These are phyloP conservation scores for Penicillium decumbens DNA, from an alignment of 2,329 filamentous ascomycete genomes.

Conservation along the genomic window DNA sequence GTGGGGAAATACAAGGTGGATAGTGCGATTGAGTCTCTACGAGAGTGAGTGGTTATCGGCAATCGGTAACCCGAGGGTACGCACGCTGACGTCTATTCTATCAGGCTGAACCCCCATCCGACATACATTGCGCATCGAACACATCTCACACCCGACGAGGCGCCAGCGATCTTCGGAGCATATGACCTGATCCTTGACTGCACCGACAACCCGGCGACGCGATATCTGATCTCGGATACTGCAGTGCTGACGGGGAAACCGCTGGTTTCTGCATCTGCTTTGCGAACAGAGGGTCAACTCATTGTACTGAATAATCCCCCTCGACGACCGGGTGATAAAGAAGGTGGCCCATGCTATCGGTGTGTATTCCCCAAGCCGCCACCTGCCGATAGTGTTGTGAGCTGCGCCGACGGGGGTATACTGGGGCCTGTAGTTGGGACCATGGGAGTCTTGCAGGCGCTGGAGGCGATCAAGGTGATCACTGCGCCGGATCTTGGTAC, in stretches of 20 bases:
- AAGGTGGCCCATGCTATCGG: constrained; percentile 81
- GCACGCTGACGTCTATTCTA: constrained; percentile 7
- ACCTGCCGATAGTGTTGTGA: constrained; percentile 73
- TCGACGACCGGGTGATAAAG: constrained; percentile 50
- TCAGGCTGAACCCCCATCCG: constrained; percentile 67
- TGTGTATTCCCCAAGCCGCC: constrained; percentile 89
- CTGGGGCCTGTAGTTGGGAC: constrained; percentile 85
- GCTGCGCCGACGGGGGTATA: constrained; percentile 89
- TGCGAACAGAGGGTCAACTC: constrained; percentile 84
- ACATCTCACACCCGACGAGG: constrained; percentile 65
- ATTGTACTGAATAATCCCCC: constrained; percentile 82
- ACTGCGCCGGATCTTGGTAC: constrained; percentile 35
- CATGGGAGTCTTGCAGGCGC: constrained; percentile 88
- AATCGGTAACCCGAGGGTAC: neutral
- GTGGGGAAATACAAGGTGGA: constrained; percentile 76
- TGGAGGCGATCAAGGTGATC: constrained; percentile 84
- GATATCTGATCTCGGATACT: constrained; percentile 87
- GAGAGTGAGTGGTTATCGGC: constrained; percentile 42
- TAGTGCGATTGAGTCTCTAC: constrained; percentile 62
- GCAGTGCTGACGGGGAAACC: constrained; percentile 75
- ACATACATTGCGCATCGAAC: constrained; percentile 59
- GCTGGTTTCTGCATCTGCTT: constrained; percentile 81
- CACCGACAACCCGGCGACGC: constrained; percentile 85
- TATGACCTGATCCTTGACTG: constrained; percentile 92
- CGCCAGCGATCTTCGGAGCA: constrained; percentile 58